Percentiles rank a stretch among this genome's conserved stretches.
Conservation (phyloP, 2,329 filamentous ascomycete species). For the Colletotrichum brevisporum region DNA sequence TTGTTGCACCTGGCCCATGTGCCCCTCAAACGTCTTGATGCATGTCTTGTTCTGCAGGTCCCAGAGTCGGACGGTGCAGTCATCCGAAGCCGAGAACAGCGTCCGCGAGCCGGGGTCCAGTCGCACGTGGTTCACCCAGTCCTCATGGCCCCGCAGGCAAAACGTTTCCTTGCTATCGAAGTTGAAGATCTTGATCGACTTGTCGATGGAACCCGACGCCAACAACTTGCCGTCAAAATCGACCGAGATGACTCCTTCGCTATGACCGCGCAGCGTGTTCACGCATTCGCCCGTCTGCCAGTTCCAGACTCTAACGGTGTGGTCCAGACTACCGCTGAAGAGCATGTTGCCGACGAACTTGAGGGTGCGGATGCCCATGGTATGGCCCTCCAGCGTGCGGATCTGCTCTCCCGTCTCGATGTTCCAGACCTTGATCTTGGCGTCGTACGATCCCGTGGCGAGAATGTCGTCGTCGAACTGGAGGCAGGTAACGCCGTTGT, state of each 20-base stretch:
- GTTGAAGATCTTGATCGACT: slow-evolving; percentile 93
- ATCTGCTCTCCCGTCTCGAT: slow-evolving; percentile 89
- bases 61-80: slow-evolving; percentile 92
- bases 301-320: slow-evolving; percentile 94
- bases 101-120: slow-evolving; percentile 87
- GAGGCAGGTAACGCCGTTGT: slow-evolving; percentile 75
- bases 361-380: slow-evolving; percentile 85
- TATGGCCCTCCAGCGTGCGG: slow-evolving; percentile 87
- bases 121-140: slow-evolving; percentile 97
- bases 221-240: slow-evolving; percentile 89
- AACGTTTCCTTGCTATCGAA: slow-evolving; percentile 87
- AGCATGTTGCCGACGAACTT: slow-evolving; percentile 95
- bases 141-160: slow-evolving; percentile 84
- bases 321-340: slow-evolving; percentile 90
- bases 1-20: slow-evolving; percentile 96
- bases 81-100: slow-evolving; percentile 93
- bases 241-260: slow-evolving; percentile 85
- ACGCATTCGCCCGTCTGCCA: slow-evolving; percentile 93
- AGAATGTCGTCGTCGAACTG: slow-evolving; percentile 88
- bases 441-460: slow-evolving; percentile 94
- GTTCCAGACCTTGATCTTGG: slow-evolving; percentile 96
- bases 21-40: slow-evolving; percentile 83
- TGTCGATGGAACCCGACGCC: slow-evolving; percentile 91
- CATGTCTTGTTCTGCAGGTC: slow-evolving; percentile 88
- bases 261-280: slow-evolving; percentile 84